Conservation (phyloP, 1,284 basidiomycete genomes). For the Inonotus hispidus region DNA sequence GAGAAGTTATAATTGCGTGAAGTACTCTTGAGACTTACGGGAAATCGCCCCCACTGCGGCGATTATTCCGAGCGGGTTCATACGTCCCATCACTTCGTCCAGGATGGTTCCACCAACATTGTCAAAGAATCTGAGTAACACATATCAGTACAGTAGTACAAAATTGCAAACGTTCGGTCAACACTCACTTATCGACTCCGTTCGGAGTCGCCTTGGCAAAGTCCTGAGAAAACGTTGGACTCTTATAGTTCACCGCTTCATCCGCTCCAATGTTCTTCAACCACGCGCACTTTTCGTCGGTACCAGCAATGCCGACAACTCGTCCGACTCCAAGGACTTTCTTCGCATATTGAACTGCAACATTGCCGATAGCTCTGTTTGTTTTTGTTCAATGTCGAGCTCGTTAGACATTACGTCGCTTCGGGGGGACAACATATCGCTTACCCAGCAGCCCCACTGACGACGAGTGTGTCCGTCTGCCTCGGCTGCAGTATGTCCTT, state of each 20-base stretch:
- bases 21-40: conserved; percentile 19
- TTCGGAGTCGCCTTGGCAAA: conserved; percentile 20
- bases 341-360: conserved; percentile 31
- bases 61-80: conserved; percentile 36
- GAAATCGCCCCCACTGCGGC: conserved; percentile 38
- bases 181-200: conserved; percentile 19
- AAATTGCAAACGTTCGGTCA: conserved; percentile 19
- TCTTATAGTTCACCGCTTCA: conserved; percentile 43
- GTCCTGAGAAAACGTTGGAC: conserved; percentile 19
- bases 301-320: conserved; percentile 43
- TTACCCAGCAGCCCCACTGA: conserved; percentile 33
- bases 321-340: conserved; percentile 35
- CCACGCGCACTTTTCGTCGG: conserved; percentile 42
- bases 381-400: not conserved
- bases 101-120: conserved; percentile 37
- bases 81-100: conserved; percentile 28
- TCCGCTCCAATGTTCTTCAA: conserved; percentile 38
- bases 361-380: conserved; percentile 27
- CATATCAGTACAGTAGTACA: not conserved
- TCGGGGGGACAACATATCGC: not conserved
- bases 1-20: not conserved
- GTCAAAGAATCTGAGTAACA: conserved; percentile 23
- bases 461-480: conserved; percentile 30
- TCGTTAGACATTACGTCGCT: not conserved
- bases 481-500: conserved; percentile 30